Base-by-base conservation (phyloP, 768 basidiomycete species). In the Hygrocybe punicea region DNA sequence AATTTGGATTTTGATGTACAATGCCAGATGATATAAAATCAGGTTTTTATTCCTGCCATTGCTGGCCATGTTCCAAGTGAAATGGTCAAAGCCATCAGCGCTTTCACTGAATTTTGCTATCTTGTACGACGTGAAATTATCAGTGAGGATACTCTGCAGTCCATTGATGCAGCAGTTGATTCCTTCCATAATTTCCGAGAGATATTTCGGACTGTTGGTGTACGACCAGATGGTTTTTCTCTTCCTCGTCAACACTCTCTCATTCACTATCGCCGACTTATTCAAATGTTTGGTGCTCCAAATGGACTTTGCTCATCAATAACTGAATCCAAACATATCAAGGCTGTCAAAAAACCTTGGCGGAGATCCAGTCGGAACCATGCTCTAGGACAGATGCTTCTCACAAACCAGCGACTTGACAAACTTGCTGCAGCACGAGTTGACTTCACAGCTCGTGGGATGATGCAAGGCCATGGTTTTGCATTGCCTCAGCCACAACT, bases 321-420 rank as follows among this genome's bases (percentile, higher is more conserved):
- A 21, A 73, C 70, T 1, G 71, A 73, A 49, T 70, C 66, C 2
- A 68, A 67, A 11, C 73, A 72, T 51, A 72, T 72, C 45, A 64
- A 51, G 10, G 73, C 70, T 23, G 67, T 74, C 19, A 76, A 75
- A 54, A 47, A 66, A 21, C 74, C 73, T 0, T 76, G 72, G 72
- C 59, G 68, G 0, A 57, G 64, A 2, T 74, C 71, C 1, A 76
- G 58, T 58, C 61, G 50, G 0, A 62, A 65, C 55, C 55, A 76
- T 7, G 64, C 74, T 1, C 62, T 77, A 1, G 62, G 62, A 0
- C 73, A 77, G 45, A 77, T 77, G 73, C 63, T 77, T 10, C 39
- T 67, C 9, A 73, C 67, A 1, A 74, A 70, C 51, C 65, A 65
- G 24, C 53, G 62, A 17, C 58, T 69, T 1, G 69, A 72, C 54